phyloP scores from a whole-genome alignment of 2,329 filamentous ascomycete species.

The Kalmusia sp. region DNA sequence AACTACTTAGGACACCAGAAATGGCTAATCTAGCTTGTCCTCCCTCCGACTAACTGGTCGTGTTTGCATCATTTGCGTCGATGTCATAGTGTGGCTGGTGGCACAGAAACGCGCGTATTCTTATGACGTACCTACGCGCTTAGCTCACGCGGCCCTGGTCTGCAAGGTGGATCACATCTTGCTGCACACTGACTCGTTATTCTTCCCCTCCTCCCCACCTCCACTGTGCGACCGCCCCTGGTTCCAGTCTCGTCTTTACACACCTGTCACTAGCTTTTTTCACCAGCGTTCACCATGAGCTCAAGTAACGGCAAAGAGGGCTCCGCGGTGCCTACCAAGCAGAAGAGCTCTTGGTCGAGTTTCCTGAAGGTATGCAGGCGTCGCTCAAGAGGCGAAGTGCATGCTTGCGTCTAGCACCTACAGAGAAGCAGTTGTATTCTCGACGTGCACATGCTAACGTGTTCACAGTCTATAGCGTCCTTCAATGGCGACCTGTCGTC shows the following conservation, averaged over 20 bases:
- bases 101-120: background rate
- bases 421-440: background rate
- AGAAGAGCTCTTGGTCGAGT: slow-evolving; percentile 57
- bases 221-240: slow-evolving; percentile 1
- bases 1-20: too few species aligned
- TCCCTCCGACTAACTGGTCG: background rate
- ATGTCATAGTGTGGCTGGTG: slow-evolving; percentile 1
- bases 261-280: background rate
- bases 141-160: background rate
- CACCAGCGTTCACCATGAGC: slow-evolving; percentile 18
- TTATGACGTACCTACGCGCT: slow-evolving; percentile 7
- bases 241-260: background rate
- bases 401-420: background rate
- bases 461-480: slow-evolving; percentile 56
- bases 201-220: slow-evolving; percentile 7
- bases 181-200: slow-evolving; percentile 5
- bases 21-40: background rate
- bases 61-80: background rate
- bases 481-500: slow-evolving; percentile 64
- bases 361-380: slow-evolving; percentile 54
- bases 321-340: slow-evolving; percentile 53
- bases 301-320: slow-evolving; percentile 48
- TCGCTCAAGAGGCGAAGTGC: background rate
- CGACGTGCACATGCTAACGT: slow-evolving; percentile 14
- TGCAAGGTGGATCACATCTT: background rate